phyloP scores from a whole-genome alignment of 1,139 yeast genomes.

The Candida tetrigidarum region DNA sequence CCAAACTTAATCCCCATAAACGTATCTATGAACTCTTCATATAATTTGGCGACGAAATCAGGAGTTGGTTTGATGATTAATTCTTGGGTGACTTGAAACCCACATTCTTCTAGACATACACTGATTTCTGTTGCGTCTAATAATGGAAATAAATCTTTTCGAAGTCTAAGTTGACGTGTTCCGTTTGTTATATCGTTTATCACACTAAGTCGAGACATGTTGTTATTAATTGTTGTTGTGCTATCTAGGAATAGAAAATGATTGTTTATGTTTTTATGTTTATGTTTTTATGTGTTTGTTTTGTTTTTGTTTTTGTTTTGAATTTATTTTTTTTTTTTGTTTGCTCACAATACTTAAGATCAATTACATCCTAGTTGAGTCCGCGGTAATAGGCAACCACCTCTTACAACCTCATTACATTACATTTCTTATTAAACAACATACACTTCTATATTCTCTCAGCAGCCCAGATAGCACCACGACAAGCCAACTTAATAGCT shows the following conservation, averaged over 20 bases:
- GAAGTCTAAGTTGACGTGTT: constrained; percentile 1
- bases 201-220: constrained; percentile 6
- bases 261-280: not conserved
- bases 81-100: constrained; percentile 66
- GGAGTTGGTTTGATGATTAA: constrained; percentile 67
- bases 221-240: not conserved
- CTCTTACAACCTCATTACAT: not conserved
- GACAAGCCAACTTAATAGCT: constrained; percentile 79
- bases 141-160: constrained; percentile 59
- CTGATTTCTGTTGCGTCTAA: constrained; percentile 68
- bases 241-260: not conserved
- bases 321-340: not conserved
- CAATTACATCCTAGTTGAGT: too few species aligned
- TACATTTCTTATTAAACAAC: not conserved
- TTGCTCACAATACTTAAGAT: too few species aligned
- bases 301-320: not conserved
- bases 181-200: not conserved
- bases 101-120: constrained; percentile 64
- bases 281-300: not conserved
- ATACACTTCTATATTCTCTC: constrained; percentile 58
- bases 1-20: constrained; percentile 66
- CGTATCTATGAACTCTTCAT: constrained; percentile 73
- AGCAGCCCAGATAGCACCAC: constrained; percentile 90
- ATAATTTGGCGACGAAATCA: constrained; percentile 60
- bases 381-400: too few species aligned